Evolutionary conservation across 2,329 filamentous ascomycete genomes (phyloP), one percentile per base, ranked within the genome.

Genomic region (Colletotrichum liaoningense): DNA sequence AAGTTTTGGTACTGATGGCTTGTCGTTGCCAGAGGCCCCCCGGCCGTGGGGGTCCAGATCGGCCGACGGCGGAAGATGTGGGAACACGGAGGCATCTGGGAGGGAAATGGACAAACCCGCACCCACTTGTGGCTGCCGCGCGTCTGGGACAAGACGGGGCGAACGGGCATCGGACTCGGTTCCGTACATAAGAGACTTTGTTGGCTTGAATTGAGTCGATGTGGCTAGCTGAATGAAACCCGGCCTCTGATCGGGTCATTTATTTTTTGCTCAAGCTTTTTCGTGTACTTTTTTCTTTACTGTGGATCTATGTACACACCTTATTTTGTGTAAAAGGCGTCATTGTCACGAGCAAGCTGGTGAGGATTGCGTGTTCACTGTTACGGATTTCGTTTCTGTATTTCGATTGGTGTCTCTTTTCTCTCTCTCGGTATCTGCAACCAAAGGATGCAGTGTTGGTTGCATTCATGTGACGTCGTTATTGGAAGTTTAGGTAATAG

Each of bases 401-500:
- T 22, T n/a, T 6, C 42, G 9, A 55, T 60, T 67, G 63, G 68
- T 16, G 54, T 42, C 38, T 42, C 16, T 24, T 52, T 2, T 49
- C 33, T 35, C 11, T 35, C 33, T 35, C 4, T 35, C 1, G 33
- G 33, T 35, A 12, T 35, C 49, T 64, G 54, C 38, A 7, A 35
- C 19, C 7, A 19, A 12, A 42, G 58, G 58, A 54, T 54, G 58
- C 38, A 58, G 63, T 46, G 52, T 63, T 59, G 19, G 58, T 72
- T 58, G 58, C 30, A 24, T 30, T 38, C 35, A 22, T 24, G 14
- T n/a, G 19, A 28, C 8, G 42, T 54, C 24, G 2, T n/a, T 24
- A 9, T 42, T 42, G 59, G 26, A 24, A 33, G 22, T 14, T 68
- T 72, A 68, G 69, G 69, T 72, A 63, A 69, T 69, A 5, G 35